Conservation (phyloP, 2,329 filamentous ascomycete species). For the Fusarium euwallaceae region DNA sequence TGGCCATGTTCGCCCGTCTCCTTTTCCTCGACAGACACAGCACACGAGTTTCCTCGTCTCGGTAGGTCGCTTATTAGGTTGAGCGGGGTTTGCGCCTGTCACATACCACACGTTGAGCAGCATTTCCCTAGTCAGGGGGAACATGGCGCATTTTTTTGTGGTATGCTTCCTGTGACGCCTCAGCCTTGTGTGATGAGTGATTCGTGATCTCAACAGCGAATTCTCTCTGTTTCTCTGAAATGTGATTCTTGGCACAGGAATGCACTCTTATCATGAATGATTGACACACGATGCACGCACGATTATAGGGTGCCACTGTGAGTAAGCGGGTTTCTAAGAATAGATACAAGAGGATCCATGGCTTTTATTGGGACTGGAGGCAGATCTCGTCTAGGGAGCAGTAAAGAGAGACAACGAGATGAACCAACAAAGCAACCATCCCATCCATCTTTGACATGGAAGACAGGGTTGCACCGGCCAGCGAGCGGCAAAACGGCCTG, state of each 20-base stretch:
- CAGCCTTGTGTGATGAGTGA: slow-evolving; percentile 1
- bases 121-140: neutral
- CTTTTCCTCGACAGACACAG: neutral
- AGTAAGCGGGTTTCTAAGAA: slow-evolving; percentile 32
- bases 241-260: slow-evolving; percentile 23
- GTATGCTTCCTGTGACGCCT: neutral
- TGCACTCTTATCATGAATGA: slow-evolving; percentile 2
- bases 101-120: slow-evolving; percentile 23
- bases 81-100: neutral
- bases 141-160: neutral
- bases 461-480: slow-evolving; percentile 21
- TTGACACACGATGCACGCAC: neutral
- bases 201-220: neutral
- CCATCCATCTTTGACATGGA: neutral
- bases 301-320: neutral
- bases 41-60: neutral
- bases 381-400: slow-evolving; percentile 18
- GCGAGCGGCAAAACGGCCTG: neutral
- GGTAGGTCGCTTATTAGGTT: slow-evolving; percentile 7
- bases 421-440: slow-evolving; percentile 4
- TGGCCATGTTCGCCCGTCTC: neutral
- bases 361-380: neutral
- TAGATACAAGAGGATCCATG: slow-evolving; percentile 7
- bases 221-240: slow-evolving; percentile 18
- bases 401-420: slow-evolving; percentile 5